Evolutionary conservation across 2,329 filamentous ascomycete species (phyloP), one percentile per base, ranked within the genome.

Genomic region (Botryotinia calthae): DNA sequence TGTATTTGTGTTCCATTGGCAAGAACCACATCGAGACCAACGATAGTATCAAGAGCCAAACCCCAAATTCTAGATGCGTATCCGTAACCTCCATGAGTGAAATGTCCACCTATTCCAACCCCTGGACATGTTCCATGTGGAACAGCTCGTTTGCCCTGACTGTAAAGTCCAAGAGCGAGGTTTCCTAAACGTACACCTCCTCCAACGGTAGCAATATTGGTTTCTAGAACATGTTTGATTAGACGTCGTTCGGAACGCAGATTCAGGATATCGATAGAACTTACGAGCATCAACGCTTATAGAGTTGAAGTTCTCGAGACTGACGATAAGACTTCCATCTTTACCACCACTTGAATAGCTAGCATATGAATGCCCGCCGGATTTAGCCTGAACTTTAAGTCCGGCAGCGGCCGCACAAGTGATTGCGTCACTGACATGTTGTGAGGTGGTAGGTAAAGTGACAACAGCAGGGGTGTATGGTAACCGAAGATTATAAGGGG

Each of bases 281-380:
- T 72, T 74, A 76, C 74, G 62, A 58, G 70, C 46, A 75, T 90
- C 83, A 81, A 90, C 86, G 44, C 78, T 81, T 76, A 90, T 87
- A 48, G 83, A 75, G 72, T 87, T 82, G 51, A 90, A 82, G 58
- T 87, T 85, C 71, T 82, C 78, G 72, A 90, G 80, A 76, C 90
- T 87, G 74, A 90, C 82, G 72, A 86, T 83, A 10, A 90, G 79
- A 25, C 81, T 83, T 31, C 87, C 87, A 76, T 87, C 82, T 10
- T 82, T 80, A 25, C 87, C 88, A 3, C 87, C 87, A 0, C 56
- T 76, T 6, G 76, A 77, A 40, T 56, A 86, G 51, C 85, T 87
- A 0, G 81, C 87, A 78, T 87, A 89, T 48, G 85, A 86, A 78
- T 89, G 87, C 0, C 87, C 87, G n/a, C 87, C 87, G 42, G 84